Conservation (phyloP, 805 yeast genomes). For the Wickerhamiella musiphila region DNA sequence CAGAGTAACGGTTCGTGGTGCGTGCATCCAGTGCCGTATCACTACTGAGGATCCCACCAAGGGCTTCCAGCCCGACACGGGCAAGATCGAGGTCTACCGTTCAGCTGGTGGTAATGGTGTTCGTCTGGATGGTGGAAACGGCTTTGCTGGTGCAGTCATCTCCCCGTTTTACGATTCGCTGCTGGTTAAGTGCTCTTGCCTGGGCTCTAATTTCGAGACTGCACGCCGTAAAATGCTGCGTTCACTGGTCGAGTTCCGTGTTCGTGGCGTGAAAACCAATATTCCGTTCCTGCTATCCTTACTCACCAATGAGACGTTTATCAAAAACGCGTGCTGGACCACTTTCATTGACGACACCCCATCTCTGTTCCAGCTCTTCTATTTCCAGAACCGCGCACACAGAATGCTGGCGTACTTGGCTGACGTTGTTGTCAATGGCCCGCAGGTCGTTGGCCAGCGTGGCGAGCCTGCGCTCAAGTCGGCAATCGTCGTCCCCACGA, state of each 20-base stretch:
- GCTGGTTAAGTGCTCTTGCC: conserved; percentile 93
- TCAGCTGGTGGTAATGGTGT: conserved; percentile 99
- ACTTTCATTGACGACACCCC: conserved; percentile 98
- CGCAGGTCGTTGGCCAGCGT: conserved; percentile 87
- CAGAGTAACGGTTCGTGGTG: conserved; percentile 87
- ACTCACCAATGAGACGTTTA: conserved; percentile 77
- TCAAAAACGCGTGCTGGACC: conserved; percentile 86
- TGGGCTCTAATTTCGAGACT: conserved; percentile 94
- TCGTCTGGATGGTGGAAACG: conserved; percentile 96
- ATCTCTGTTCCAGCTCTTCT: conserved; percentile 79
- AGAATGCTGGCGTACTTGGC: conserved; percentile 81
- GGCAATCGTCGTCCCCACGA: conserved; percentile 58
- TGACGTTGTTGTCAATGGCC: conserved; percentile 89
- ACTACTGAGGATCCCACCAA: conserved; percentile 96
- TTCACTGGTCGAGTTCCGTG: conserved; percentile 91
- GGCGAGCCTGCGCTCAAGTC: conserved; percentile 72
- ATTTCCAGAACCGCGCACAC: conserved; percentile 93
- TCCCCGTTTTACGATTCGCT: conserved; percentile 96
- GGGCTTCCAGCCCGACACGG: conserved; percentile 96
- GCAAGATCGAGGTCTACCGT: conserved; percentile 93
- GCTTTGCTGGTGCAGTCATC: conserved; percentile 90
- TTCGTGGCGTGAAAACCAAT: conserved; percentile 97
- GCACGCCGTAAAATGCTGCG: conserved; percentile 96
- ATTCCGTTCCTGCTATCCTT: conserved; percentile 89
- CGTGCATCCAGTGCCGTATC: conserved; percentile 97